phyloP scores from a whole-genome alignment of 306 rosid species.

The Castanospermum australe region DNA sequence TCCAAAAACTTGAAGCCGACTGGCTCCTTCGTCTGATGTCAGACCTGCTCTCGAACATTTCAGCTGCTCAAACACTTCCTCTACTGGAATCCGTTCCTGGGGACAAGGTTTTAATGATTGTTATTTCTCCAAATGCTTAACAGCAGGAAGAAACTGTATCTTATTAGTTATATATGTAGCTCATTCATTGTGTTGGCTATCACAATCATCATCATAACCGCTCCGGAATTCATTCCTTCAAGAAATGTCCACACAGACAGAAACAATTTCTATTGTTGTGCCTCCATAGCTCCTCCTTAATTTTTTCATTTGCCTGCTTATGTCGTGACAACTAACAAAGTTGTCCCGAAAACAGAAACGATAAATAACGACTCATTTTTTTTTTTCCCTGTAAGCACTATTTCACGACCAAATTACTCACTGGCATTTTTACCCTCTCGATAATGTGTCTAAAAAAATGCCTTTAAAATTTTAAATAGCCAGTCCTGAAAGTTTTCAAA shows the following conservation, averaged over 20 bases:
- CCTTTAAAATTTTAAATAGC: too few species aligned
- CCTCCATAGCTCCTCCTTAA: not conserved
- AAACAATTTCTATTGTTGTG: not conserved
- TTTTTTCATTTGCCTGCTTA: not conserved
- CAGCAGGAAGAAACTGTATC: not conserved
- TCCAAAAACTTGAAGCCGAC: conserved; percentile 88
- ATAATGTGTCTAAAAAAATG: too few species aligned
- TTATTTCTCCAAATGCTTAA: not conserved
- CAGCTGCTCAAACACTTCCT: conserved; percentile 91
- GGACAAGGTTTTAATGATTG: not conserved
- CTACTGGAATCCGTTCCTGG: conserved; percentile 87
- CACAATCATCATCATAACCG: not conserved
- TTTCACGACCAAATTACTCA: too few species aligned
- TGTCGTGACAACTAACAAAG: not conserved
- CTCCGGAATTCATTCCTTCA: not conserved
- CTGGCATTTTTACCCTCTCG: too few species aligned
- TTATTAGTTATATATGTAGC: not conserved
- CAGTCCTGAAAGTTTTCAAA: too few species aligned
- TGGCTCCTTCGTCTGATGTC: conserved; percentile 78
- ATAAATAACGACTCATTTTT: too few species aligned
- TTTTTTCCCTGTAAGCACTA: too few species aligned
- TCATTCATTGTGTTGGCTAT: not conserved
- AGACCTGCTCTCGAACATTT: conserved; percentile 85
- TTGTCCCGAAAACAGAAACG: not conserved
- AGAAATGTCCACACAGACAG: not conserved